Conservation (phyloP, 2,329 filamentous ascomycete species). For the Aurifilum marmelostoma region DNA sequence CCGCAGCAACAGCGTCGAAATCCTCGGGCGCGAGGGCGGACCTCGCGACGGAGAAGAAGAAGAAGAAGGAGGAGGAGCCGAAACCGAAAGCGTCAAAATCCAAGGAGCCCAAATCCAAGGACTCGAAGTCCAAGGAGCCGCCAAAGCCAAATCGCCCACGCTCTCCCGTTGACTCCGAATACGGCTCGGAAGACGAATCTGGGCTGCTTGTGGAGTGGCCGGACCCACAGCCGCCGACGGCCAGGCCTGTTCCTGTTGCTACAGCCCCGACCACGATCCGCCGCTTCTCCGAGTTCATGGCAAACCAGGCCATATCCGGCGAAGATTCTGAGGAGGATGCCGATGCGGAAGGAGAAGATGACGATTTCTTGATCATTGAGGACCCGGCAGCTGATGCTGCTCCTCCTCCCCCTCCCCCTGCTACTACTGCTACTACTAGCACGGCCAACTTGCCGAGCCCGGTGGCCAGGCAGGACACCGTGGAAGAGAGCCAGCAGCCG, state of each 20-base stretch:
- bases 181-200: conserved; percentile 58
- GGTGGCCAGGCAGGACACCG: conserved; percentile 42
- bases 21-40: conserved; percentile 35
- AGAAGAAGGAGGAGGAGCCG: neutral
- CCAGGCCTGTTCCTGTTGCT: conserved; percentile 35
- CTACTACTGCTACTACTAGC: too few species aligned
- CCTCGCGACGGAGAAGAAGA: conserved; percentile 39
- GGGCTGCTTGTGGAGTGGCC: conserved; percentile 64
- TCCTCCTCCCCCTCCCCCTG: too few species aligned
- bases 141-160: conserved; percentile 9
- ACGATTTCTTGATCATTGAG: conserved; percentile 39
- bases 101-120: neutral
- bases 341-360: conserved; percentile 51
- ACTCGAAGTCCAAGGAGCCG: neutral
- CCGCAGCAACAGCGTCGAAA: conserved; percentile 28
- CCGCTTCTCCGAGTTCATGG: conserved; percentile 57
- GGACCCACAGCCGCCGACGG: conserved; percentile 46
- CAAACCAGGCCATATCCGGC: conserved; percentile 45
- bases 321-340: conserved; percentile 46
- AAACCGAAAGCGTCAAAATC: neutral
- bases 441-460: conserved; percentile 50
- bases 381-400: conserved; percentile 48
- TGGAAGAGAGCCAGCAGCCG: neutral
- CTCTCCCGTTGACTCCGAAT: conserved; percentile 22
- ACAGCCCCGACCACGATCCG: conserved; percentile 50